Percentiles rank a stretch among this genome's conserved stretches.
These are phyloP conservation scores for Endoconidiophora laricicola DNA, from an alignment of 2,329 filamentous ascomycete species.

Conservation along the genomic window DNA sequence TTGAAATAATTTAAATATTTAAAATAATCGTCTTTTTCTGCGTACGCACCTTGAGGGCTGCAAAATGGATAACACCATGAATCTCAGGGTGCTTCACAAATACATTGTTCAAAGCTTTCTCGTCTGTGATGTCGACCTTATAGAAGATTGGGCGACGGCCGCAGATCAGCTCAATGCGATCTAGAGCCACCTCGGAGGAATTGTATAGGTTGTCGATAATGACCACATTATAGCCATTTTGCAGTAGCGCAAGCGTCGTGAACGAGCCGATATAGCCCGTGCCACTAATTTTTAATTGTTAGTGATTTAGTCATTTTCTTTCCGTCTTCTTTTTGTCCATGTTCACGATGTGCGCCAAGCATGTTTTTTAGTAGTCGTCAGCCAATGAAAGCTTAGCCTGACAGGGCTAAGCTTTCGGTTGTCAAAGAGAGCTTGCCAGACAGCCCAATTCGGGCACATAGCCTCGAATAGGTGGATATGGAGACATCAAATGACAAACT, in stretches of 20 bases:
- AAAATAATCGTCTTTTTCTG: too few relatives aligned
- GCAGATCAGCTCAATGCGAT: constrained; percentile 85
- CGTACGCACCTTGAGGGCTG: constrained; percentile 66
- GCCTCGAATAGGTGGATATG: too few relatives aligned
- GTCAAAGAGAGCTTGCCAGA: too few relatives aligned
- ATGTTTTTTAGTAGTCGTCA: too few relatives aligned
- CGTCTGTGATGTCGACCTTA: constrained; percentile 76
- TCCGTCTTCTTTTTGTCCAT: too few relatives aligned
- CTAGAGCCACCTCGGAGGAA: constrained; percentile 76
- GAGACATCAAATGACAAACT: too few relatives aligned
- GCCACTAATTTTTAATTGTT: constrained; percentile 42
- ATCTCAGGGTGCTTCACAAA: constrained; percentile 83
- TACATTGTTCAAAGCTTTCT: constrained; percentile 66
- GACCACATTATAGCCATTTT: constrained; percentile 91
- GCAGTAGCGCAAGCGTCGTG: constrained; percentile 77
- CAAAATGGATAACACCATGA: constrained; percentile 97
- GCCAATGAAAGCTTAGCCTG: too few relatives aligned
- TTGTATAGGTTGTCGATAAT: constrained; percentile 97
- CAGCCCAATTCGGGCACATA: too few relatives aligned
- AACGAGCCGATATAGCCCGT: constrained; percentile 99
- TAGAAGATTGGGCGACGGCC: constrained; percentile 78
- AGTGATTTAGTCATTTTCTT: not conserved
- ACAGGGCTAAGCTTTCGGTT: too few relatives aligned
- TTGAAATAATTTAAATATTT: too few relatives aligned
- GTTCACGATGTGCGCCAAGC: too few relatives aligned